Evolutionary conservation across 2,329 filamentous ascomycete genomes (phyloP), one percentile per base, ranked within the genome.

Genomic region (Hymenoscyphus salicellus): DNA sequence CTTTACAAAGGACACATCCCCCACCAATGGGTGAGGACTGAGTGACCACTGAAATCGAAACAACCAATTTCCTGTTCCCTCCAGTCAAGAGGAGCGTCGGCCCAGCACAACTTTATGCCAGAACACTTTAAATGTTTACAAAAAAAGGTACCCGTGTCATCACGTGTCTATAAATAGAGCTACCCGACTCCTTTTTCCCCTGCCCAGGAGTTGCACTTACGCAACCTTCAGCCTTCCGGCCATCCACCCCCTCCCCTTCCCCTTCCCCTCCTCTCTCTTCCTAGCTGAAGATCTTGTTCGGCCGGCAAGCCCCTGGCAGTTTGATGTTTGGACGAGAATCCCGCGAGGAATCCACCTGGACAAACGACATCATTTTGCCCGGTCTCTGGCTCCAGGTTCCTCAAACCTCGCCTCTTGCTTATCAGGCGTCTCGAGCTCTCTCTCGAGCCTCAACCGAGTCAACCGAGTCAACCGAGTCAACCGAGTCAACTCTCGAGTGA

Each of bases 161-260:
- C 46, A 52, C 46, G n/a, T 52, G 46, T 23, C 46, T 52, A 52
- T 52, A 52, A 52, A 52, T 52, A 52, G 46, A 52, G n/a, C 43
- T 49, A 49, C 5, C 2, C 5, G 16, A 8, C 20, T 23, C 43
- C 46, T 52, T 14, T 43, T 14, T 52, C 23, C 46, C 46, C 46
- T 26, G 8, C 20, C 20, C 43, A 36, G 32, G 8, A 32, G 30
- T 32, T 32, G 30, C n/a, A n/a, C n/a, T n/a, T n/a, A n/a, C n/a
- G n/a, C 41, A 43, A n/a, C 41, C 17, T n/a, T 20, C 43, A 46
- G 43, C 43, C 20, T 26, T 23, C 20, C 43, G 43, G 23, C 23
- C 11, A 49, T 23, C 20, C 20, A 10, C 43, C 43, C 10, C 14
- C 36, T n/a, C n/a, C n/a, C n/a, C n/a, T n/a, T n/a, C n/a, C n/a